Evolutionary conservation across 345 rosid species (phyloP).

Genomic region (Rhizophora apiculata): DNA sequence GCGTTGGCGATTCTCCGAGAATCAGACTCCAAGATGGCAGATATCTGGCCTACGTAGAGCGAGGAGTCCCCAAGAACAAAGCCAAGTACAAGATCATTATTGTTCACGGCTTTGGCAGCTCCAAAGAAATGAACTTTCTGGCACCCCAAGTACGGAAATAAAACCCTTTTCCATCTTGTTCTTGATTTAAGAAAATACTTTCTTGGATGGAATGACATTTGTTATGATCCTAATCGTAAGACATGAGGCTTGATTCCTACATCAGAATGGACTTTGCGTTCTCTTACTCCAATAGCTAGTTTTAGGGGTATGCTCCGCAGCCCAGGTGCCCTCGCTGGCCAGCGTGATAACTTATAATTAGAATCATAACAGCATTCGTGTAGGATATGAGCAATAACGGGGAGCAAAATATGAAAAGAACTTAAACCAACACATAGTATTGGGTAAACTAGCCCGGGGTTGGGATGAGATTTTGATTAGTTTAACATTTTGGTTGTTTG

Average conservation of each 20-base stretch:
- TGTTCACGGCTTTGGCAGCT: slow-evolving; percentile 94
- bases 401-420: too few species aligned
- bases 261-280: too few species aligned
- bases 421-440: background rate
- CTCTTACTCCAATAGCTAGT: too few species aligned
- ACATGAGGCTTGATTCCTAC: background rate
- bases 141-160: slow-evolving; percentile 55
- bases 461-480: background rate
- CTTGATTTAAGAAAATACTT: background rate
- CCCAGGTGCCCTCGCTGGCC: too few species aligned
- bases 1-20: slow-evolving; percentile 34
- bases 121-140: slow-evolving; percentile 83
- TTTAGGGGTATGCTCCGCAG: too few species aligned
- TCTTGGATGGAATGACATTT: slow-evolving; percentile 1
- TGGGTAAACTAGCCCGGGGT: background rate
- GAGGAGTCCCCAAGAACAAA: slow-evolving; percentile 58
- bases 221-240: too few species aligned
- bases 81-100: slow-evolving; percentile 62
- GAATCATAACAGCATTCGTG: too few species aligned
- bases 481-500: background rate
- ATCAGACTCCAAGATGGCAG: slow-evolving; percentile 77
- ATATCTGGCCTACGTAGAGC: slow-evolving; percentile 68
- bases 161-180: background rate
- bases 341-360: background rate
- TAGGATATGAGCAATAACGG: too few species aligned